phyloP scores from a whole-genome alignment of 192 early-diverging fungal genomes.

The Thoreauomyces humboldtii region DNA sequence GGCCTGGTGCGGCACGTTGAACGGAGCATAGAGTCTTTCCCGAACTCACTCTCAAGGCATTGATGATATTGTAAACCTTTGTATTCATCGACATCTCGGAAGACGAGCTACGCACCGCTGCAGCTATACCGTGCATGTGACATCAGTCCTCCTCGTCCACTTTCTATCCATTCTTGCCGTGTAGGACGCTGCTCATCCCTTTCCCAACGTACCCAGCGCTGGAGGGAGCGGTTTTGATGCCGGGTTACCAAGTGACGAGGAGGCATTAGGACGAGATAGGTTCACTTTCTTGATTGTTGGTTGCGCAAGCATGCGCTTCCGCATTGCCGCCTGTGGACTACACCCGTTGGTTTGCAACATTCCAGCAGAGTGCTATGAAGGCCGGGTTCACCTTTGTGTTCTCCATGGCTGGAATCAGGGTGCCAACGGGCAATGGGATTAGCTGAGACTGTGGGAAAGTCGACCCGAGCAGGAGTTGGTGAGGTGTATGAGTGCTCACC shows the following conservation, averaged over 20 bases:
- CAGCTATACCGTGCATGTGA: background rate
- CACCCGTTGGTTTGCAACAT: background rate
- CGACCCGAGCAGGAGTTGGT: no score
- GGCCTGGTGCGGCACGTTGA: no score
- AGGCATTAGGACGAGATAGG: background rate
- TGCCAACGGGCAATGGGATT: no score
- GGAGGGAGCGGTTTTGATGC: background rate
- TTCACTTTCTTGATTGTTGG: conserved; percentile 17
- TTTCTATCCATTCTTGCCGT: background rate
- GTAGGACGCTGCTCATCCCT: background rate
- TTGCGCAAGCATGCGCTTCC: conserved; percentile 16
- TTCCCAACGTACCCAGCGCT: background rate
- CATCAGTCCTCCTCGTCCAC: background rate
- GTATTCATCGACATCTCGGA: conserved; percentile 18
- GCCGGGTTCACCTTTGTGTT: conserved; percentile 1
- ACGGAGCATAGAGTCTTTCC: background rate
- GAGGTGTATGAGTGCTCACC: no score
- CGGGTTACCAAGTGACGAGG: background rate
- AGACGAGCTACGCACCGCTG: background rate
- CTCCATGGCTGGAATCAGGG: conserved; percentile 13
- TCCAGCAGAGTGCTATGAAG: background rate
- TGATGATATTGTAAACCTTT: conserved; percentile 28
- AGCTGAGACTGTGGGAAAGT: no score
- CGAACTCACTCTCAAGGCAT: conserved; percentile 15
- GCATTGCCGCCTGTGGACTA: conserved; percentile 15